Percentiles rank a stretch among this genome's conserved stretches.
These are phyloP conservation scores for Papiliotrema fonsecae DNA, from an alignment of 1,284 basidiomycete species.

Conservation along the genomic window DNA sequence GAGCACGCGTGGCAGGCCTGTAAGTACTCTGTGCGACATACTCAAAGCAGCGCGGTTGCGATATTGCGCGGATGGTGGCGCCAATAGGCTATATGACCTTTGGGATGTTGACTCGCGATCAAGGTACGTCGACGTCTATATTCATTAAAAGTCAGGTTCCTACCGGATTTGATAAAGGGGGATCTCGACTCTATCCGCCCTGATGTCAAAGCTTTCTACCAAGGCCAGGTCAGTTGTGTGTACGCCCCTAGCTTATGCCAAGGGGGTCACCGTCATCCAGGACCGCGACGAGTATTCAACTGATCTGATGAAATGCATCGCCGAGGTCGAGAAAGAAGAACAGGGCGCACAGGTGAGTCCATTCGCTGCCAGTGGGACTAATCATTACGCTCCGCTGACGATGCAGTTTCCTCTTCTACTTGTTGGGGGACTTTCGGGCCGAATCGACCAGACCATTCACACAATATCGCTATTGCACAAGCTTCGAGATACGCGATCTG, in stretches of 20 bases:
- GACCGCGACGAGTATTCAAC: slow-evolving; percentile 79
- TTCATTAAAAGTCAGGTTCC: slow-evolving; percentile 51
- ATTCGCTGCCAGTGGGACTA: background rate
- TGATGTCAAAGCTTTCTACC: slow-evolving; percentile 70
- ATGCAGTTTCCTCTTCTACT: slow-evolving; percentile 65
- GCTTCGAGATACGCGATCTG: slow-evolving; percentile 59
- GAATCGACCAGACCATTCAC: slow-evolving; percentile 91
- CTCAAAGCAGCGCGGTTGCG: slow-evolving; percentile 28
- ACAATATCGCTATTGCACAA: slow-evolving; percentile 82
- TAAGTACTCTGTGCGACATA: slow-evolving; percentile 32
- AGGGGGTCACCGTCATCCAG: slow-evolving; percentile 65
- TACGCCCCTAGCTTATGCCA: background rate
- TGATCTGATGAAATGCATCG: slow-evolving; percentile 89
- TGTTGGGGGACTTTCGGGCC: slow-evolving; percentile 81
- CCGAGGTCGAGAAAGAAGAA: slow-evolving; percentile 57
- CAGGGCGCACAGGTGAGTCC: slow-evolving; percentile 5
- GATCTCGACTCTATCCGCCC: slow-evolving; percentile 82
- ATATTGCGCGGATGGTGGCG: slow-evolving; percentile 87
- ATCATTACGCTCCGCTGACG: background rate
- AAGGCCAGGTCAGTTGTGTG: slow-evolving; percentile 51
- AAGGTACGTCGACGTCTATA: slow-evolving; percentile 1
- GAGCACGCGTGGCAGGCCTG: slow-evolving; percentile 64
- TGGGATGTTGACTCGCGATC: slow-evolving; percentile 45
- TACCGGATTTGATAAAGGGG: slow-evolving; percentile 85
- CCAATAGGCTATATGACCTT: slow-evolving; percentile 75